phyloP scores from a whole-genome alignment of 1,139 yeast species.

The Suhomyces anneliseae region DNA sequence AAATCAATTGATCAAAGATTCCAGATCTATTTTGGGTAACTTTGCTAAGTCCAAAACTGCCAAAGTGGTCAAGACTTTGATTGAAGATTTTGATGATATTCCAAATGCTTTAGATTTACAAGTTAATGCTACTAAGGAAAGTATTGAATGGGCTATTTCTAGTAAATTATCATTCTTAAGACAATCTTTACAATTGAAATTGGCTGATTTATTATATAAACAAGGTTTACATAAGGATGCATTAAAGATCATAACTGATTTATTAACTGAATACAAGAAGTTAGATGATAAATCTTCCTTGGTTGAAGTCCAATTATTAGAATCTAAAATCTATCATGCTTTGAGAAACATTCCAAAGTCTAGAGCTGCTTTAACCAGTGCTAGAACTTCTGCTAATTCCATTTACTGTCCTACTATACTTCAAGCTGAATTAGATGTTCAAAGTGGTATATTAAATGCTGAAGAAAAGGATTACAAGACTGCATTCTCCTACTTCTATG shows the following conservation, averaged over 20 bases:
- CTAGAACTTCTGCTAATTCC: slow-evolving; percentile 94
- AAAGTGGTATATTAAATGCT: slow-evolving; percentile 94
- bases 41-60: slow-evolving; percentile 96
- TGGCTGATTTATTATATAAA: slow-evolving; percentile 70
- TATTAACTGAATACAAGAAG: slow-evolving; percentile 84
- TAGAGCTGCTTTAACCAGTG: slow-evolving; percentile 89
- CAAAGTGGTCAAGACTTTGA: slow-evolving; percentile 72
- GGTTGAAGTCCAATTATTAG: slow-evolving; percentile 93
- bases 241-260: slow-evolving; percentile 64
- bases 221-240: slow-evolving; percentile 71
- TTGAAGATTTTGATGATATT: slow-evolving; percentile 73
- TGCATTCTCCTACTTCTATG: slow-evolving; percentile 92
- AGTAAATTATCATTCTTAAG: slow-evolving; percentile 87
- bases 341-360: slow-evolving; percentile 91
- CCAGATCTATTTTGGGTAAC: slow-evolving; percentile 66
- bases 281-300: slow-evolving; percentile 93
- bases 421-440: slow-evolving; percentile 93
- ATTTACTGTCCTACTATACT: slow-evolving; percentile 92
- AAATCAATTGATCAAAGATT: slow-evolving; percentile 61
- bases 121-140: slow-evolving; percentile 70
- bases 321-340: slow-evolving; percentile 87
- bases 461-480: slow-evolving; percentile 97
- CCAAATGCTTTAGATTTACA: slow-evolving; percentile 72
- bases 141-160: slow-evolving; percentile 83
- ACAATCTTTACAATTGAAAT: slow-evolving; percentile 82